Evolutionary conservation across 2,329 filamentous ascomycete species (phyloP).

Genomic region (Pseudogymnoascus sp.): DNA sequence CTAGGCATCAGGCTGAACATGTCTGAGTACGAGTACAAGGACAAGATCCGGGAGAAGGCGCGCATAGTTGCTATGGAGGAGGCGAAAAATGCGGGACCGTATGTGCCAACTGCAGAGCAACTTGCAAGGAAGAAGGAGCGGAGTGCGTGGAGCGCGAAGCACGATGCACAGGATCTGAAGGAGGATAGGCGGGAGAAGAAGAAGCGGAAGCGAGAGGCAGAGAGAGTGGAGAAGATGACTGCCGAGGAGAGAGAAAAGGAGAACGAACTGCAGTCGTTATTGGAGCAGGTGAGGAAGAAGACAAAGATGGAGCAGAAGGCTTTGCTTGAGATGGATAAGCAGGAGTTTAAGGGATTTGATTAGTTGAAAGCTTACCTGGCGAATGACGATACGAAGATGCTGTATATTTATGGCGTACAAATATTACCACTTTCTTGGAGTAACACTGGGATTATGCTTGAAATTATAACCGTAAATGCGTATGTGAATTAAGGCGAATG

Average conservation of each 20-base stretch:
- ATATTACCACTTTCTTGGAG: conserved; percentile 2
- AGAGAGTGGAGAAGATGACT: conserved; percentile 58
- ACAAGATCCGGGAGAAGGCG: conserved; percentile 62
- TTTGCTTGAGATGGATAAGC: conserved; percentile 31
- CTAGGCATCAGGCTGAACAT: conserved; percentile 60
- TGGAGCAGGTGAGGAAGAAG: conserved; percentile 51
- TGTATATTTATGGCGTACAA: conserved; percentile 6
- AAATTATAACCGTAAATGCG: background rate
- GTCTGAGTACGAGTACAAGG: conserved; percentile 62
- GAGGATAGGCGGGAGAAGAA: conserved; percentile 58
- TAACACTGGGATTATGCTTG: background rate
- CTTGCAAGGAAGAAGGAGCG: conserved; percentile 53
- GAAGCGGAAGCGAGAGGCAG: conserved; percentile 55
- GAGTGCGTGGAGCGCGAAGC: conserved; percentile 66
- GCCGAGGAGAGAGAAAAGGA: conserved; percentile 60
- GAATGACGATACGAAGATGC: conserved; percentile 11
- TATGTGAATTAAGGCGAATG: background rate
- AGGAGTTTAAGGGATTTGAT: conserved; percentile 30
- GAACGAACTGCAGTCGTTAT: conserved; percentile 55
- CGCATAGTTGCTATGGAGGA: conserved; percentile 50
- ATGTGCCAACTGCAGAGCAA: conserved; percentile 35
- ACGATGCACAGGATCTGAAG: conserved; percentile 57
- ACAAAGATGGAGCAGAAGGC: conserved; percentile 35
- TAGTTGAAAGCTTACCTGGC: conserved; percentile 11
- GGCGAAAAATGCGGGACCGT: conserved; percentile 36